These are phyloP conservation scores for Thermomucor indicae-seudaticae DNA, from an alignment of 371 early-diverging fungal species.

Conservation along the genomic window DNA sequence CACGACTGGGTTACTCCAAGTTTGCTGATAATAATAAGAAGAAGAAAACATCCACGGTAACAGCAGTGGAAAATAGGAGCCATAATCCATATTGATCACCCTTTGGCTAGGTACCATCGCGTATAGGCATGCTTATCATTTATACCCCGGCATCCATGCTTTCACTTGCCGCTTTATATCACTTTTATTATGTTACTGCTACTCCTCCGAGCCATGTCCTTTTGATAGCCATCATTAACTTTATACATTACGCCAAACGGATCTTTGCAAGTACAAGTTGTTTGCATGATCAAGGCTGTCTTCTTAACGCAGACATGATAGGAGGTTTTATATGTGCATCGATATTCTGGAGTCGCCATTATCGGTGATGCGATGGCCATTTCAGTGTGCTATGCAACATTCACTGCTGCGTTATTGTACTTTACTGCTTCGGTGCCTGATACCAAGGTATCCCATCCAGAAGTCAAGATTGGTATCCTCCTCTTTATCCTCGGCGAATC, in stretches of 20 bases:
- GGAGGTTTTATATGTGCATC: constrained; percentile 34
- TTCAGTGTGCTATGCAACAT: constrained; percentile 16
- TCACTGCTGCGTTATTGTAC: constrained; percentile 3
- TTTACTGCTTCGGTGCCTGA: constrained; percentile 12
- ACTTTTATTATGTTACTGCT: not conserved
- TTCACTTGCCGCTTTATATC: constrained; percentile 3
- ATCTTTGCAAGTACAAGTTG: constrained; percentile 19
- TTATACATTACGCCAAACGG: constrained; percentile 29
- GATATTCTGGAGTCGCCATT: constrained; percentile 25
- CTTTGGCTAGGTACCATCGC: constrained; percentile 21
- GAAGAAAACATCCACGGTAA: constrained; percentile 8
- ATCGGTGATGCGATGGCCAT: constrained; percentile 15
- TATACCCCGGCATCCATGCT: constrained; percentile 19
- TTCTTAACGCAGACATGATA: not conserved
- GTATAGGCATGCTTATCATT: constrained; percentile 32
- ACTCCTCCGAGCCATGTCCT: not conserved
- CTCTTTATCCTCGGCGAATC: constrained; percentile 26
- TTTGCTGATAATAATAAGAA: constrained; percentile 9
- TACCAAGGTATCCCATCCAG: too few relatives aligned
- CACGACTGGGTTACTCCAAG: constrained; percentile 34
- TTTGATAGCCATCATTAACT: constrained; percentile 4
- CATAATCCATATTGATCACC: not conserved
- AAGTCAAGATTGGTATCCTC: constrained; percentile 5
- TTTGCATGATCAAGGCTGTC: not conserved
- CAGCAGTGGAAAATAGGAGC: not conserved